Evolutionary conservation across 108 stramenopile species (phyloP).

Genomic region (Nannochloropsis granulata): DNA sequence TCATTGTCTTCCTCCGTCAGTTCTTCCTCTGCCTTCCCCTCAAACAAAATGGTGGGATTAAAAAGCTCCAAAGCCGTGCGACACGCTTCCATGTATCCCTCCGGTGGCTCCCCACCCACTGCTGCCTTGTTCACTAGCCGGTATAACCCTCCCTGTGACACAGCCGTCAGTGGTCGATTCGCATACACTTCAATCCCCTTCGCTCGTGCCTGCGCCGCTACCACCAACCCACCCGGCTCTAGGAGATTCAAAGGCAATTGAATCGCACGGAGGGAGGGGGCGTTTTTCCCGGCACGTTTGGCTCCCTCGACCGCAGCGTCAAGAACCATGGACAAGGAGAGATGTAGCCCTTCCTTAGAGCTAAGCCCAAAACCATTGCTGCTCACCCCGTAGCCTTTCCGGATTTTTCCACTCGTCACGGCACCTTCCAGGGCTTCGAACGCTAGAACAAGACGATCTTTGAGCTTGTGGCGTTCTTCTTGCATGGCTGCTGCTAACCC

Average conservation of each 20-base stretch:
- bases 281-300: conserved; percentile 1
- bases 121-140: conserved; percentile 12
- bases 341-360: conserved; percentile 1
- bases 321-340: conserved; percentile 18
- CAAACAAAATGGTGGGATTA: neutral
- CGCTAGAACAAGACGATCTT: neutral
- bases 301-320: conserved; percentile 8
- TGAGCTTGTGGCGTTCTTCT: neutral
- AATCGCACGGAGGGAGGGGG: conserved; percentile 6
- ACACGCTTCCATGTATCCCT: conserved; percentile 27
- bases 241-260: conserved; percentile 20
- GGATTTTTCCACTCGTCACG: neutral
- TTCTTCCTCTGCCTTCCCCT: conserved; percentile 6
- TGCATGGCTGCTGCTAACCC: neutral
- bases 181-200: conserved; percentile 2
- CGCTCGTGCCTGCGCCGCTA: neutral
- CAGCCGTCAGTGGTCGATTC: conserved; percentile 11
- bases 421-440: conserved; percentile 19
- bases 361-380: conserved; percentile 9
- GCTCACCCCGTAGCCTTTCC: conserved; percentile 14
- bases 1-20: conserved; percentile 17
- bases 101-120: conserved; percentile 7
- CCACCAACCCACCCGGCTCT: conserved; percentile 3
- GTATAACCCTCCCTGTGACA: neutral
- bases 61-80: conserved; percentile 16